These are phyloP conservation scores for Alternaria brassicae DNA, from an alignment of 2,329 filamentous ascomycete species.

Conservation along the genomic window DNA sequence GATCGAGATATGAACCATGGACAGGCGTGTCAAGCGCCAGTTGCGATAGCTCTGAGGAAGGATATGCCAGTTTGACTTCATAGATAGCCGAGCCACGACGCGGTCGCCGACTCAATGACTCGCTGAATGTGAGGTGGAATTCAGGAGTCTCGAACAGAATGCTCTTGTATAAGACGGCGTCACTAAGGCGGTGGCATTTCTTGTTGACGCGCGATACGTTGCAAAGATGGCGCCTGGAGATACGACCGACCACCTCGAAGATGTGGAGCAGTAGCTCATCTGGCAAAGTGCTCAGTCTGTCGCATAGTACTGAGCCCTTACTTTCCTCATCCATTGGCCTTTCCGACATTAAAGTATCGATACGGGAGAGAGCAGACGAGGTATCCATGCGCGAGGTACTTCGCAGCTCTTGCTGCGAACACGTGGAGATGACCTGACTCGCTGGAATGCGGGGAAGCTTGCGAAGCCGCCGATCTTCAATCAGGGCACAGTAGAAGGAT, in stretches of 20 bases:
- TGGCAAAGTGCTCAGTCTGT: slow-evolving; percentile 31
- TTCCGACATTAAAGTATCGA: slow-evolving; percentile 2
- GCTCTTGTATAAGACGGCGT: slow-evolving; percentile 42
- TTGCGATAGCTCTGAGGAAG: slow-evolving; percentile 40
- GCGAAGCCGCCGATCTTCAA: slow-evolving; percentile 5
- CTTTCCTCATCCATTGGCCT: slow-evolving; percentile 5
- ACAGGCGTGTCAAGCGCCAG: slow-evolving; percentile 40
- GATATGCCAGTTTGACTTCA: slow-evolving; percentile 42
- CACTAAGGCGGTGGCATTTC: slow-evolving; percentile 40
- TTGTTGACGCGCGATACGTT: slow-evolving; percentile 41
- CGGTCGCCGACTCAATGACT: slow-evolving; percentile 40
- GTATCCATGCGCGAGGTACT: slow-evolving; percentile 8
- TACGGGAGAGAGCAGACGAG: background rate
- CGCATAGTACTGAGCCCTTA: slow-evolving; percentile 3
- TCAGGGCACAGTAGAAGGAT: background rate
- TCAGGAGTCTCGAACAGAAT: slow-evolving; percentile 43
- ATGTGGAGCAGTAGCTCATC: slow-evolving; percentile 44
- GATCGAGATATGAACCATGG: slow-evolving; percentile 33
- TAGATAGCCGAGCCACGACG: slow-evolving; percentile 44
- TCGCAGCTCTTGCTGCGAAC: slow-evolving; percentile 15
- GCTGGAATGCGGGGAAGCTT: slow-evolving; percentile 18
- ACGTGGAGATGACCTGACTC: slow-evolving; percentile 19
- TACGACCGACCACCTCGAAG: slow-evolving; percentile 35
- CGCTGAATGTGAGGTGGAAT: slow-evolving; percentile 44
- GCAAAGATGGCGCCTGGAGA: slow-evolving; percentile 38